Evolutionary conservation across 768 basidiomycete species (phyloP).

Genomic region (Auriculariales sp.): DNA sequence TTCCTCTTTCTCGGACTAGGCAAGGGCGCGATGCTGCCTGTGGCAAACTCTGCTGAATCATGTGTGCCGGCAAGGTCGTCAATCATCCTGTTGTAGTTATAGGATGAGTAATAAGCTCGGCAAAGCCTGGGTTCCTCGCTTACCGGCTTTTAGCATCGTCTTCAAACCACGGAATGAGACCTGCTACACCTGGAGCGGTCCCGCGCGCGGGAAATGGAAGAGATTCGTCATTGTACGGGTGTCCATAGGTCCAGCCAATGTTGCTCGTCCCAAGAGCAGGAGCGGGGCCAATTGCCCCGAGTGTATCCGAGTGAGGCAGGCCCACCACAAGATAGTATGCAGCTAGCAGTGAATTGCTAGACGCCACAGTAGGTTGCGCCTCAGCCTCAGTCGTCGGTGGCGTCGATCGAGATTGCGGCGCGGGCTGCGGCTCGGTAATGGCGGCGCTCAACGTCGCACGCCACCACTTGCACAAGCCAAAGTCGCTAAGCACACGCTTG

Average conservation of each 20-base stretch:
- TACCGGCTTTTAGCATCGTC: conserved; percentile 94
- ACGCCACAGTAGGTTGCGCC: background rate
- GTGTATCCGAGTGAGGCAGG: conserved; percentile 15
- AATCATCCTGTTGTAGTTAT: too few species aligned
- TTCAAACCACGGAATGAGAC: conserved; percentile 80
- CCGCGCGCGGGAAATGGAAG: conserved; percentile 31
- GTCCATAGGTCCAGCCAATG: conserved; percentile 67
- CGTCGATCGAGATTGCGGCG: background rate
- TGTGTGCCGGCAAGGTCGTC: conserved; percentile 75
- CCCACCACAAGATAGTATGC: conserved; percentile 61
- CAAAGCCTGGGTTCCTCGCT: too few species aligned
- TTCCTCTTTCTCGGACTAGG: background rate
- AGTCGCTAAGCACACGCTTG: conserved; percentile 66
- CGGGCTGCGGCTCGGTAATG: conserved; percentile 23
- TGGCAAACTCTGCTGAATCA: conserved; percentile 23
- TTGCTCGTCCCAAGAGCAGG: too few species aligned
- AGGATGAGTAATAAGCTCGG: too few species aligned
- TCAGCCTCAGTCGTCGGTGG: background rate
- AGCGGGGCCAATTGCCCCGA: too few species aligned
- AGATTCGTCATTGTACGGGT: conserved; percentile 45
- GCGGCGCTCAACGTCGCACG: conserved; percentile 53
- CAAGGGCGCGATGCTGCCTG: background rate
- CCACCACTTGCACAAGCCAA: conserved; percentile 88
- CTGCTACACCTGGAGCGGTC: conserved; percentile 23
- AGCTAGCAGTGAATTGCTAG: background rate